Evolutionary conservation across 2,329 filamentous ascomycete species (phyloP), one percentile per base, ranked within the genome.

Genomic region (Apiospora phragmitis): DNA sequence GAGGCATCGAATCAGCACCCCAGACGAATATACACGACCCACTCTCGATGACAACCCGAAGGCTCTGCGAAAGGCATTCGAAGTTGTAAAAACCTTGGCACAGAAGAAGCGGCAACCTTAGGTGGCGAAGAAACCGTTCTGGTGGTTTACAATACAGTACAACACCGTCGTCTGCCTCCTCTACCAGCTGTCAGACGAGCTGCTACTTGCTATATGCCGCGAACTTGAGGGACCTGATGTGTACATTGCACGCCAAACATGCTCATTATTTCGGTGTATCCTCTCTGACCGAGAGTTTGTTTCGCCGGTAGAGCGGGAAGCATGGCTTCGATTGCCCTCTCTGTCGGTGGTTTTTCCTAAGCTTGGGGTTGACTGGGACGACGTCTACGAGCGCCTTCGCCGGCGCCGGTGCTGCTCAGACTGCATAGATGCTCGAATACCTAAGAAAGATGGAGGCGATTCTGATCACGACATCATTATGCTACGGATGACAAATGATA

Each of bases 281-380:
- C 5, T 55, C 2, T 55, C 49, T 26, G 14, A 21, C 12, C 26
- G 14, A 1, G 26, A 55, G 24, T 55, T 55, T 26, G 49, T 55
- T 4, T 2, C 1, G 11, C 21, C 18, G 43, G 43, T n/a, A 7
- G 9, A 47, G 7, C 6, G 8, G 7, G 26, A 29, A 11, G 8
- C 38, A 1, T 1, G 49, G 14, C 14, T 1, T 29, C 29, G 0
- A n/a, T 4, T 5, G 1, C n/a, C n/a, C n/a, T n/a, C n/a, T n/a
- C n/a, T n/a, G n/a, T n/a, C n/a, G n/a, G n/a, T 11, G 16, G 2
- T n/a, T 2, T 4, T 59, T 4, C 51, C 51, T 3, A 11, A 35
- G 3, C 3, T 9, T 7, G 16, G 6, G 4, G 29, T 59, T 2
- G 51, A 35, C 7, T 59, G 51, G 29, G 2, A 35, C 4, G 29